Evolutionary conservation across 352 stramenopile genomes (phyloP).

Genomic region (Phytophthora sojae): DNA sequence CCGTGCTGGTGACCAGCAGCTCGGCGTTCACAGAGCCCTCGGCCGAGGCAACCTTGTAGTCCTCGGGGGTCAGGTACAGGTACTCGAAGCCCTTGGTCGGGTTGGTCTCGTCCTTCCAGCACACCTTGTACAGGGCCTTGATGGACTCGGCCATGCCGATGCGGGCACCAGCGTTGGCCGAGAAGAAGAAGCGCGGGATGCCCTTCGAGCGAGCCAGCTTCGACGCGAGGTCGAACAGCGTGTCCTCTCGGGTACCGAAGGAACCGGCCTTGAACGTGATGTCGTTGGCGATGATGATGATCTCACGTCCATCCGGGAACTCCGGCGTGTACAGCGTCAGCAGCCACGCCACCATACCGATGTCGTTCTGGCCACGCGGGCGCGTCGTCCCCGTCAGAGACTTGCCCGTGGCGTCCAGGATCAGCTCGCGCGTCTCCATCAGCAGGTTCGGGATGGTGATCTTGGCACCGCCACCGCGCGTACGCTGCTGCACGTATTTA

Average conservation of each 20-base stretch:
- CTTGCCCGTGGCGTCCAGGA: constrained; percentile 88
- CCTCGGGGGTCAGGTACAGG: constrained; percentile 95
- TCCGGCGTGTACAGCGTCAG: constrained; percentile 98
- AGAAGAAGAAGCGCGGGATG: constrained; percentile 98
- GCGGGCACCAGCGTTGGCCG: constrained; percentile 98
- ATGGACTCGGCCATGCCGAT: constrained; percentile 99
- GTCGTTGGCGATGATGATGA: constrained; percentile 99
- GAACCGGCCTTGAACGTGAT: constrained; percentile 99
- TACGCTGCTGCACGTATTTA: constrained; percentile 85
- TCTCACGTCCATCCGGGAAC: constrained; percentile 96
- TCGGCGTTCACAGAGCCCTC: constrained; percentile 92
- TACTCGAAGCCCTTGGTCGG: constrained; percentile 99
- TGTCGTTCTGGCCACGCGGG: constrained; percentile 96
- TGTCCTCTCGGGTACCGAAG: constrained; percentile 99
- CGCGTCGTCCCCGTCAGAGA: constrained; percentile 71
- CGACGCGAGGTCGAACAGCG: constrained; percentile 98
- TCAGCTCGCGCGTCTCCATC: constrained; percentile 95
- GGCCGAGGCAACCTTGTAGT: constrained; percentile 94
- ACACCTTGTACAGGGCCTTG: constrained; percentile 98
- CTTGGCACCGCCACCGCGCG: constrained; percentile 64
- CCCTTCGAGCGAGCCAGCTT: constrained; percentile 94
- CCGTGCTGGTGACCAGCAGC: constrained; percentile 58
- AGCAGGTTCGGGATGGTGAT: constrained; percentile 91
- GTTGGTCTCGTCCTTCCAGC: constrained; percentile 97
- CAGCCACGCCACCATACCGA: constrained; percentile 99